Conservation (phyloP, 1,284 basidiomycete genomes). For the Ceratobasidium sp. region DNA sequence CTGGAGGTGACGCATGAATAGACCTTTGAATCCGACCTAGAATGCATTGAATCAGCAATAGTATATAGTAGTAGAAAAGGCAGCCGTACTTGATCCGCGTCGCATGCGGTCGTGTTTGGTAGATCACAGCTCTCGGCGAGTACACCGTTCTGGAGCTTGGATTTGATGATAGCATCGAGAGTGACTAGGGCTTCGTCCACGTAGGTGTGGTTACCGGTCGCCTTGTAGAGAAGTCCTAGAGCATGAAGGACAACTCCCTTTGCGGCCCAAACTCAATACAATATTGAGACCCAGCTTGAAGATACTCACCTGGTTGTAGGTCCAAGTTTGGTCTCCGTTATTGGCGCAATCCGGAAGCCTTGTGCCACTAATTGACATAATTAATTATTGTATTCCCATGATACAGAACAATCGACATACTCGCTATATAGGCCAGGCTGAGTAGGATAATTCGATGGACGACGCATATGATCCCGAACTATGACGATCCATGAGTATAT, state of each 20-base stretch:
- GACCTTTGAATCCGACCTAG: not conserved
- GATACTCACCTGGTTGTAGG: not conserved
- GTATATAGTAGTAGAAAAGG: not conserved
- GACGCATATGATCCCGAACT: slow-evolving; percentile 24
- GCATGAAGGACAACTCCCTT: slow-evolving; percentile 27
- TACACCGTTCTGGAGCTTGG: not conserved
- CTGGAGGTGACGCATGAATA: slow-evolving; percentile 5
- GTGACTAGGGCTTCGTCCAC: slow-evolving; percentile 6
- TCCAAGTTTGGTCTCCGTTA: slow-evolving; percentile 13
- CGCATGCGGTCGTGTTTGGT: not conserved
- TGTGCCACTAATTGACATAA: not conserved
- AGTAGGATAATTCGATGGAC: not conserved
- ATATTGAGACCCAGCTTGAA: not conserved
- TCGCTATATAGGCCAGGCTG: slow-evolving; percentile 17
- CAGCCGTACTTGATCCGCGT: slow-evolving; percentile 1
- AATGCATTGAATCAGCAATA: not conserved
- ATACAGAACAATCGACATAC: not conserved
- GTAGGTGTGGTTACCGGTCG: slow-evolving; percentile 19
- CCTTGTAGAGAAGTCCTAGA: slow-evolving; percentile 24
- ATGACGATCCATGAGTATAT: not conserved
- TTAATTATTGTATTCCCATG: too few relatives aligned
- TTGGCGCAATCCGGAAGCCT: slow-evolving; percentile 15
- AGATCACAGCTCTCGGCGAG: slow-evolving; percentile 33
- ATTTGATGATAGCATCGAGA: slow-evolving; percentile 1
- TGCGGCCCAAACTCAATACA: not conserved